These are phyloP conservation scores for Hypoxylon subgilvum DNA, from an alignment of 495 filamentous ascomycete genomes.

Conservation along the genomic window DNA sequence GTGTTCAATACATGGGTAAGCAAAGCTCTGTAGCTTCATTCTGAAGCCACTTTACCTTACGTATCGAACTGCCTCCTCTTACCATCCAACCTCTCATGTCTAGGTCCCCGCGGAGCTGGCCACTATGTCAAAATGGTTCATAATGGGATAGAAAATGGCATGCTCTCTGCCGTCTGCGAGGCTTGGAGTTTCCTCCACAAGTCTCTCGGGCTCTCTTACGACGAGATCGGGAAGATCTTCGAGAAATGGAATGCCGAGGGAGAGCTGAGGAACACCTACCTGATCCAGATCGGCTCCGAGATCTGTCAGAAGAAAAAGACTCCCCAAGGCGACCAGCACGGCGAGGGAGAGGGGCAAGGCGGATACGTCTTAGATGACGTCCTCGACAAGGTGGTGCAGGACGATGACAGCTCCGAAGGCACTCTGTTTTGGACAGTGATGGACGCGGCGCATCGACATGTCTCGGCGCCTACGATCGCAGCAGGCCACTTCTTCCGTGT, in stretches of 20 bases:
- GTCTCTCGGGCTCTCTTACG: conserved; percentile 64
- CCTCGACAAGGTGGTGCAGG: conserved; percentile 79
- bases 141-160: conserved; percentile 77
- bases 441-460: conserved; percentile 67
- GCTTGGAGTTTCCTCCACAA: conserved; percentile 69
- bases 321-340: conserved; percentile 18
- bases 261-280: conserved; percentile 64
- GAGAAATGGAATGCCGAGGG: conserved; percentile 65
- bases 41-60: neutral
- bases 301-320: conserved; percentile 58
- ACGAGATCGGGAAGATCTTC: conserved; percentile 68
- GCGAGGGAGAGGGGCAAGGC: conserved; percentile 44
- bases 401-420: conserved; percentile 70
- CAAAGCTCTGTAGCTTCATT: neutral
- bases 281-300: conserved; percentile 68
- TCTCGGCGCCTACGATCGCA: conserved; percentile 69
- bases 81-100: neutral
- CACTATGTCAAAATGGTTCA: conserved; percentile 83
- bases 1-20: conserved; percentile 54
- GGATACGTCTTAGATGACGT: conserved; percentile 67
- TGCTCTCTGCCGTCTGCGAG: conserved; percentile 60
- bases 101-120: conserved; percentile 64
- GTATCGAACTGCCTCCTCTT: no score
- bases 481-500: conserved; percentile 70
- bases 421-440: conserved; percentile 70